These are phyloP conservation scores for Diospyros kaki DNA, from an alignment of 148 eudicot genomes.

Conservation along the genomic window DNA sequence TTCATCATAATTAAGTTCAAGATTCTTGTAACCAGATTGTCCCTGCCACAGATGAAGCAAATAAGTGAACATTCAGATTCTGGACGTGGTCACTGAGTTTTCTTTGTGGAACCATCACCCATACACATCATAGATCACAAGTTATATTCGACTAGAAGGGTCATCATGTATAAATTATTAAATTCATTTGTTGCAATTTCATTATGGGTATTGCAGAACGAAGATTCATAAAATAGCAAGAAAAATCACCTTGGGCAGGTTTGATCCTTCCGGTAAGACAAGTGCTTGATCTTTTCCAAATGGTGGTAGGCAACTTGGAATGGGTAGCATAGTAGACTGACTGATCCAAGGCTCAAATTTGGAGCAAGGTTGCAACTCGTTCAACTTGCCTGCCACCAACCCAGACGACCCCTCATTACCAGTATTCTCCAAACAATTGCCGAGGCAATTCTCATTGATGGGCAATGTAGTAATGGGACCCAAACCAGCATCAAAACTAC, in stretches of 20 bases:
- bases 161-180: too few relatives aligned
- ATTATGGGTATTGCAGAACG: neutral
- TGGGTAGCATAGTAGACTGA: conserved; percentile 19
- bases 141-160: neutral
- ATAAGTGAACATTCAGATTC: neutral
- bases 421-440: conserved; percentile 23
- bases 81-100: neutral
- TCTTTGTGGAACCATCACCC: neutral
- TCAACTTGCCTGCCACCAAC: conserved; percentile 14
- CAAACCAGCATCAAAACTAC: conserved; percentile 3
- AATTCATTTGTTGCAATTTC: neutral
- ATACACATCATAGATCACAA: neutral
- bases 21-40: conserved; percentile 19
- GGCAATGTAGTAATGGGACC: conserved; percentile 11
- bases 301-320: conserved; percentile 3
- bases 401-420: conserved; percentile 16
- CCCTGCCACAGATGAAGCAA: conserved; percentile 13
- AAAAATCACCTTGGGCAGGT: conserved; percentile 30
- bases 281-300: conserved; percentile 24
- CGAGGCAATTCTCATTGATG: neutral
- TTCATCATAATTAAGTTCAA: conserved; percentile 28
- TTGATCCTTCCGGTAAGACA: conserved; percentile 24
- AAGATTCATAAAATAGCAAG: neutral
- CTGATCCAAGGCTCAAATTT: conserved; percentile 26
- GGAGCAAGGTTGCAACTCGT: conserved; percentile 24